phyloP scores from a whole-genome alignment of 2,329 filamentous ascomycete genomes.

The Penicillium vulpinum region DNA sequence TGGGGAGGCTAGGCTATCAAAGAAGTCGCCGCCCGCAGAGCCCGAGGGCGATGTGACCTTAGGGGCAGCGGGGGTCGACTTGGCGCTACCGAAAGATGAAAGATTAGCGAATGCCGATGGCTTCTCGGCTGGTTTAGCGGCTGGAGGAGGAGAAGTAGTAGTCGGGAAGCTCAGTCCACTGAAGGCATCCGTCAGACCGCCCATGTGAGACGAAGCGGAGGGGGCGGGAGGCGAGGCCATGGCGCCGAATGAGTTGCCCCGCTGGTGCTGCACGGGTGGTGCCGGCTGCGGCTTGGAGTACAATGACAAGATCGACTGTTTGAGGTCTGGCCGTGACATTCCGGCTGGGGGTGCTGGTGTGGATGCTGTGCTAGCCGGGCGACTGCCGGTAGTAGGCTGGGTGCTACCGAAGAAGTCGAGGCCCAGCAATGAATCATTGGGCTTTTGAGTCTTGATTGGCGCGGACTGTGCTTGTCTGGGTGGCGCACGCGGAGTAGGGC shows the following conservation, averaged over 20 bases:
- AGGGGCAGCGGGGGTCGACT: constrained; percentile 47
- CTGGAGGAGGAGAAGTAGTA: constrained; percentile 42
- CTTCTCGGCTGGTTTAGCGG: constrained; percentile 48
- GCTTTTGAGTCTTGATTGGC: constrained; percentile 62
- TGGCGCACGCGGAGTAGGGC: constrained; percentile 65
- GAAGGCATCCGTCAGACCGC: constrained; percentile 80
- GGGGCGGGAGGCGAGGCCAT: constrained; percentile 57
- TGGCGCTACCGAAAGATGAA: constrained; percentile 53
- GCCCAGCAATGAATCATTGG: constrained; percentile 81
- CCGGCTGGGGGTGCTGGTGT: constrained; percentile 57
- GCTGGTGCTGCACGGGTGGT: constrained; percentile 52
- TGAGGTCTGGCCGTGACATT: constrained; percentile 85
- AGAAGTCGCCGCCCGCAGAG: constrained; percentile 73
- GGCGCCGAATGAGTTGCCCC: constrained; percentile 66
- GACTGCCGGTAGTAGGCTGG: constrained; percentile 65
- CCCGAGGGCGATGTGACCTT: constrained; percentile 52
- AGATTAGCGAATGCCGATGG: constrained; percentile 65
- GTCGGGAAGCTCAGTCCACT: constrained; percentile 64
- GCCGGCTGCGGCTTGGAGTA: constrained; percentile 79
- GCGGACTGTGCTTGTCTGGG: constrained; percentile 63
- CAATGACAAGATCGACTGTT: constrained; percentile 94
- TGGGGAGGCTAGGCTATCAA: constrained; percentile 67
- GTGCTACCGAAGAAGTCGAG: constrained; percentile 85
- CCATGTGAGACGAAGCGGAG: constrained; percentile 42
- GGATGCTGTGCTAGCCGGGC: constrained; percentile 78